Conservation (phyloP, 2,329 filamentous ascomycete species). For the Penicillium frequentans region DNA sequence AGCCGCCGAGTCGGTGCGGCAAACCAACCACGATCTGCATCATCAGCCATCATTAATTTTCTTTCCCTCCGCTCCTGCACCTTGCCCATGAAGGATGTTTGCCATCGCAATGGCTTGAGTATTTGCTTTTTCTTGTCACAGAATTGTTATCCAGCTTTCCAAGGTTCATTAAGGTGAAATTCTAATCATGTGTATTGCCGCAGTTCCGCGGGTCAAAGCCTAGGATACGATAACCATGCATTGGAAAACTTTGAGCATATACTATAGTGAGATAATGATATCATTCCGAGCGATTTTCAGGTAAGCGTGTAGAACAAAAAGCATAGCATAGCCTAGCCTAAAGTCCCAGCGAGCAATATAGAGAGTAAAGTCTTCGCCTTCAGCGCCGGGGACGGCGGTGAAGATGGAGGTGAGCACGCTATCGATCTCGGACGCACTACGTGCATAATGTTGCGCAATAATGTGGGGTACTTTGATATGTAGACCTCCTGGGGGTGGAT, state of each 20-base stretch:
- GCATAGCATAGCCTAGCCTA: slow-evolving; percentile 15
- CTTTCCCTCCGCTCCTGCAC: background rate
- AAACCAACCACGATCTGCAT: too few species aligned
- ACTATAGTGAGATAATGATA: too few species aligned
- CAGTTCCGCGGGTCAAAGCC: too few species aligned
- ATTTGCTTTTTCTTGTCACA: background rate
- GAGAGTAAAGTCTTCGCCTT: slow-evolving; percentile 3
- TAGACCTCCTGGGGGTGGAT: slow-evolving; percentile 14
- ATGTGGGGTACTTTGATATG: slow-evolving; percentile 16
- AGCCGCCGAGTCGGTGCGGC: background rate
- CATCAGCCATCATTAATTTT: background rate
- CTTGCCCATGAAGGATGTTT: background rate
- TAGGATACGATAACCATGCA: too few species aligned
- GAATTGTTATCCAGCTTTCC: too few species aligned
- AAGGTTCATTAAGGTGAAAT: background rate
- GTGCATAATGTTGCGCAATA: slow-evolving; percentile 9
- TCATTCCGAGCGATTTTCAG: background rate
- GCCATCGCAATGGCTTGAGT: background rate
- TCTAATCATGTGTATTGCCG: too few species aligned
- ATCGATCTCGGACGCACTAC: slow-evolving; percentile 22
- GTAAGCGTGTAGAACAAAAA: background rate
- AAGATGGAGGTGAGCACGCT: slow-evolving; percentile 32
- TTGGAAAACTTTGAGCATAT: too few species aligned
- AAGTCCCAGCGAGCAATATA: slow-evolving; percentile 19
- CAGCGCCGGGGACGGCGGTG: slow-evolving; percentile 12